phyloP scores from a whole-genome alignment of 1,139 yeast species.

The Yamadazyma triangularis region DNA sequence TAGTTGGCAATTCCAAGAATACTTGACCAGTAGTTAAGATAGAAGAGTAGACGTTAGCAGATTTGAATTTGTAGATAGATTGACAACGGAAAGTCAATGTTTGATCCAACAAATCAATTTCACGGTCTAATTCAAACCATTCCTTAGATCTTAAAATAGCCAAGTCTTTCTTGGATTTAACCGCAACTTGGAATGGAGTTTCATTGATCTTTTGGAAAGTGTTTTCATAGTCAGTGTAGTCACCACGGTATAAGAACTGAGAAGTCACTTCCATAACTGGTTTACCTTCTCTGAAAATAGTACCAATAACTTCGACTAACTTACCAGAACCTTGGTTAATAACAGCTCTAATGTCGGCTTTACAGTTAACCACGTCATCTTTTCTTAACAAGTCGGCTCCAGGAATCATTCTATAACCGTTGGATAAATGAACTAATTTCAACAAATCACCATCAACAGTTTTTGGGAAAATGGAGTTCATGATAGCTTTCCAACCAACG shows the following conservation, averaged over 20 bases:
- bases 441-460: slow-evolving; percentile 94
- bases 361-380: slow-evolving; percentile 80
- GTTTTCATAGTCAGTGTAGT: slow-evolving; percentile 79
- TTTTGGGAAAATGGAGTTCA: slow-evolving; percentile 94
- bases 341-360: slow-evolving; percentile 85
- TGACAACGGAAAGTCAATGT: slow-evolving; percentile 86
- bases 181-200: slow-evolving; percentile 76
- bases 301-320: slow-evolving; percentile 92
- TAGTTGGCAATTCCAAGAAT: slow-evolving; percentile 84
- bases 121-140: slow-evolving; percentile 87
- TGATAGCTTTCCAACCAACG: slow-evolving; percentile 97
- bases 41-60: slow-evolving; percentile 69
- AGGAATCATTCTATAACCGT: slow-evolving; percentile 90
- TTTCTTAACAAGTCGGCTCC: slow-evolving; percentile 87
- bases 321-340: slow-evolving; percentile 91
- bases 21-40: slow-evolving; percentile 86
- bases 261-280: slow-evolving; percentile 94
- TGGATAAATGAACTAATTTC: slow-evolving; percentile 89
- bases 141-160: slow-evolving; percentile 94
- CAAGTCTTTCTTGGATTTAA: slow-evolving; percentile 78
- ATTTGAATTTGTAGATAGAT: slow-evolving; percentile 77
- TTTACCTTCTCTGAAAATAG: slow-evolving; percentile 67
- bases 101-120: slow-evolving; percentile 70
- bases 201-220: slow-evolving; percentile 88
- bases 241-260: slow-evolving; percentile 94